Evolutionary conservation across 202 grass and related monocot genomes (phyloP).

Genomic region (Digitaria exilis): DNA sequence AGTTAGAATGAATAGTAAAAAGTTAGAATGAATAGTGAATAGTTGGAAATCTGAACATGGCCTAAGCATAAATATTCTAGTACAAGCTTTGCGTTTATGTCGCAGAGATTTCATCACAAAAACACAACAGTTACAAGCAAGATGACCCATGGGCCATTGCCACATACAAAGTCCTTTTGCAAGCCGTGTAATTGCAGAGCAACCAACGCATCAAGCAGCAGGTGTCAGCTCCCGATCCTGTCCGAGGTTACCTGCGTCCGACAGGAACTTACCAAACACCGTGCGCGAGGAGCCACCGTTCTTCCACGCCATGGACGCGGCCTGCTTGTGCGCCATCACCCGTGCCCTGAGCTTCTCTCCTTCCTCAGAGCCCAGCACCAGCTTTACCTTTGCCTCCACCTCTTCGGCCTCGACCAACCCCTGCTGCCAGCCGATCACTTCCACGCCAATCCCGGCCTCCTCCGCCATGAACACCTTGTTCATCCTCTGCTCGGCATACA

Average conservation of each 20-base stretch:
- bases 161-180: background rate
- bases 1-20: too few relatives aligned
- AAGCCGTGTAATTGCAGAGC: background rate
- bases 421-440: slow-evolving; percentile 45
- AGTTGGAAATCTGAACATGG: too few relatives aligned
- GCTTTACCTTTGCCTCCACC: slow-evolving; percentile 55
- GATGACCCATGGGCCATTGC: background rate
- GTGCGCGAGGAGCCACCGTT: slow-evolving; percentile 37
- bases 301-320: background rate
- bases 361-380: slow-evolving; percentile 44
- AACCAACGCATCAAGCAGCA: too few relatives aligned
- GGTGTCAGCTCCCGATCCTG: too few relatives aligned
- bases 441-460: background rate
- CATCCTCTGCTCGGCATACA: slow-evolving; percentile 55
- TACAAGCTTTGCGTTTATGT: background rate
- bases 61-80: background rate
- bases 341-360: slow-evolving; percentile 17
- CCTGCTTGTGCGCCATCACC: background rate
- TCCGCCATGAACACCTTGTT: slow-evolving; percentile 54
- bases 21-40: too few relatives aligned
- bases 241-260: background rate
- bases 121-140: background rate
- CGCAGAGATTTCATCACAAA: background rate
- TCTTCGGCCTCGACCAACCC: slow-evolving; percentile 43
- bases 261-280: slow-evolving; percentile 16